Conservation (phyloP, 2,329 filamentous ascomycete species). For the Paecilomyces sp. region DNA sequence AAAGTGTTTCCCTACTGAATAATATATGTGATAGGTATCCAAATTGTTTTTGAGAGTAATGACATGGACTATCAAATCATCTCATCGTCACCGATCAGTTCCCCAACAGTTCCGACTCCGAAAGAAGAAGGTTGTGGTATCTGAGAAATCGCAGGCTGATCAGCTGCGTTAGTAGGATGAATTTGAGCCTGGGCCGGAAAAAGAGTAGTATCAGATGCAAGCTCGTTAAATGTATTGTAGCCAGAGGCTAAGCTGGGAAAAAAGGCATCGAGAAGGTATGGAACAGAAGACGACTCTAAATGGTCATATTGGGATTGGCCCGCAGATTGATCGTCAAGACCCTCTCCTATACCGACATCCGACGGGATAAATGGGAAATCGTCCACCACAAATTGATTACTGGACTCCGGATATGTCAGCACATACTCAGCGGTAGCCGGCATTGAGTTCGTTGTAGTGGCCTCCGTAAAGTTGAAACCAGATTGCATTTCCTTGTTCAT, state of each 20-base stretch:
- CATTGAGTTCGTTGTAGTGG: neutral
- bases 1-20: conserved; percentile 21
- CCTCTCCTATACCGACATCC: neutral
- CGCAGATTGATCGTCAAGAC: neutral
- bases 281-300: neutral
- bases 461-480: neutral
- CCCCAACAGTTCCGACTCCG: neutral
- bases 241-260: neutral
- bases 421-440: neutral
- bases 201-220: neutral
- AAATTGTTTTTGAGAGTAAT: neutral
- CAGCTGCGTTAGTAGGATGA: neutral
- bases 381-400: neutral
- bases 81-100: neutral
- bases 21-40: neutral
- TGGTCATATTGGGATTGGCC: neutral
- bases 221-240: neutral
- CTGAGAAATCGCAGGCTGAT: neutral
- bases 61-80: neutral
- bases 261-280: neutral
- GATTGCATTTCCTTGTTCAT: neutral
- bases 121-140: neutral
- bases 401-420: neutral
- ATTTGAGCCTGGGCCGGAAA: neutral
- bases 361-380: neutral